These are phyloP conservation scores for Phialophora macrospora DNA, from an alignment of 2,329 filamentous ascomycete genomes.

Conservation along the genomic window DNA sequence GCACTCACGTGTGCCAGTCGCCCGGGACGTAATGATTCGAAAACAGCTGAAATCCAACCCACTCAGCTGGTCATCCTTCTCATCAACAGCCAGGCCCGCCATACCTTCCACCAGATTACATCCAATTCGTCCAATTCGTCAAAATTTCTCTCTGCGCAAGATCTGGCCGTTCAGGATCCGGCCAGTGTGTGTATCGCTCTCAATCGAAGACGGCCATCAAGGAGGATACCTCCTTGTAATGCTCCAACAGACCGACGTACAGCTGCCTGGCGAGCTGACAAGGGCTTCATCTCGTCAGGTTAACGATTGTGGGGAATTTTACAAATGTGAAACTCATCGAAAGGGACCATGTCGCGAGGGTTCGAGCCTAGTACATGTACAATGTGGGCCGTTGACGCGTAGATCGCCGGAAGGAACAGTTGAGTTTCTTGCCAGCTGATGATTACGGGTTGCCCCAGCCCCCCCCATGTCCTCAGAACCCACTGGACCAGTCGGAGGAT, in stretches of 20 bases:
- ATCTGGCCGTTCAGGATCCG: constrained; percentile 47
- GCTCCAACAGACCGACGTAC: constrained; percentile 60
- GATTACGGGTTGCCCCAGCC: constrained; percentile 59
- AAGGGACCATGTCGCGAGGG: constrained; percentile 45
- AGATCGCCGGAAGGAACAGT: constrained; percentile 51
- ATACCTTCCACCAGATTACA: not conserved
- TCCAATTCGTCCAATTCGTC: constrained; percentile 8
- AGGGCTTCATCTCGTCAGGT: constrained; percentile 35
- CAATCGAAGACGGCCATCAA: constrained; percentile 39
- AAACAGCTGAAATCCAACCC: too few relatives aligned
- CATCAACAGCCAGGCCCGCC: not conserved
- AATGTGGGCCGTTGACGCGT: constrained; percentile 47
- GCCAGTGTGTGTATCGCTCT: constrained; percentile 58
- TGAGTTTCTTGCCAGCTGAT: constrained; percentile 68
- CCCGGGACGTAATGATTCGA: too few relatives aligned
- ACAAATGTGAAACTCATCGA: constrained; percentile 57
- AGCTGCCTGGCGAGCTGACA: constrained; percentile 66
- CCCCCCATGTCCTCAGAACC: too few relatives aligned
- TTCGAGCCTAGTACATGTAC: constrained; percentile 59
- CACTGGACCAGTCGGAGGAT: too few relatives aligned
- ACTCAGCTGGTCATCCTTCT: not conserved
- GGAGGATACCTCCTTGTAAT: constrained; percentile 54
- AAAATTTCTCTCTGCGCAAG: constrained; percentile 45
- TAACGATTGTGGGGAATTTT: constrained; percentile 42
- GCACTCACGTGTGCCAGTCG: too few relatives aligned